Percentiles rank a stretch among this genome's conserved stretches.
phyloP scores from a whole-genome alignment of 257 asterid genomes.

The Echites panduratus region DNA sequence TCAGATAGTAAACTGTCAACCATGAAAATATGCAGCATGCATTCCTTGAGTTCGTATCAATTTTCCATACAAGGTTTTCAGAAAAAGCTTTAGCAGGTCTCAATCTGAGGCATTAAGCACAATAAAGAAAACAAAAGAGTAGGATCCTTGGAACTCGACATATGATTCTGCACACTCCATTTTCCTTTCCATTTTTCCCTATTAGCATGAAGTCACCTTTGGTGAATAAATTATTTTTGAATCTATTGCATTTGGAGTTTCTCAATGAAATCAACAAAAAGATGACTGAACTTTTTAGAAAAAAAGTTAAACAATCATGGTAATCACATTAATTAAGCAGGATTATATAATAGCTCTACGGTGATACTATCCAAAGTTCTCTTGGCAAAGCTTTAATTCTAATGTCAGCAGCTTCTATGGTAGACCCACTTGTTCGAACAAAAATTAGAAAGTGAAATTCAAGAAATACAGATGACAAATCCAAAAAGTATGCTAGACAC shows the following conservation, averaged over 20 bases:
- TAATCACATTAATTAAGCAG: background rate
- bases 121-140: background rate
- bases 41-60: slow-evolving; percentile 27
- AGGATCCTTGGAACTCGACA: background rate
- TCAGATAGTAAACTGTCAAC: slow-evolving; percentile 65
- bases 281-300: background rate
- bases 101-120: background rate
- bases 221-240: too few relatives aligned
- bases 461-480: background rate
- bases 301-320: background rate
- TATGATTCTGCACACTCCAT: background rate
- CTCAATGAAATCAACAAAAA: background rate
- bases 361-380: too few relatives aligned
- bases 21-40: slow-evolving; percentile 49
- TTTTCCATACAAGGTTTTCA: background rate
- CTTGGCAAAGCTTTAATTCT: background rate
- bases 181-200: background rate
- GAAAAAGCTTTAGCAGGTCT: background rate
- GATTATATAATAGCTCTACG: background rate
- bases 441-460: background rate
- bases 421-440: background rate
- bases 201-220: too few relatives aligned
- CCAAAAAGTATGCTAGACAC: background rate
- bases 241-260: background rate
- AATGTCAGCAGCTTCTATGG: background rate